Percentiles rank a stretch among this genome's conserved stretches.
These are phyloP conservation scores for Neopestalotiopsis rosae DNA, from an alignment of 2,329 filamentous ascomycete genomes.

Conservation along the genomic window DNA sequence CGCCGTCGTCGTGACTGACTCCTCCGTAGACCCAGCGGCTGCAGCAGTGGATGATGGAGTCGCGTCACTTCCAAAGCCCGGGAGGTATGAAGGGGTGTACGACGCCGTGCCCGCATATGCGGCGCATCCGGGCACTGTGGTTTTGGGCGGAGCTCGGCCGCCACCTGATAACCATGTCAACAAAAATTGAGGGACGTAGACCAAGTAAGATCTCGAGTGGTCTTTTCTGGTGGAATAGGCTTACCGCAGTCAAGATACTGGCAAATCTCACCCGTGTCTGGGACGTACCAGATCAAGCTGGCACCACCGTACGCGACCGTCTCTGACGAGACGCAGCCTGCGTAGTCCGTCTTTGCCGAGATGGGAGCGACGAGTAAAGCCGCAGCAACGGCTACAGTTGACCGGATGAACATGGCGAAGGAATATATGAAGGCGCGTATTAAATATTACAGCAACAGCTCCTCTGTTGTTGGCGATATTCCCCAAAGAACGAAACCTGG, in stretches of 20 bases:
- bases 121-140: conserved; percentile 64
- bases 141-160: conserved; percentile 68
- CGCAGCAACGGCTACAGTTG: conserved; percentile 19
- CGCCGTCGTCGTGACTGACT: not conserved
- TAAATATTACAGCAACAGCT: not conserved
- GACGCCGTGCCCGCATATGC: conserved; percentile 60
- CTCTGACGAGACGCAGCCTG: conserved; percentile 48
- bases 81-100: conserved; percentile 57
- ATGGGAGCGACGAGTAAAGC: conserved; percentile 38
- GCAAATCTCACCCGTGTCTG: conserved; percentile 69
- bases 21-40: not conserved
- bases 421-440: not conserved
- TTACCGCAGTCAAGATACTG: conserved; percentile 66
- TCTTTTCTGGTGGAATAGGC: not conserved
- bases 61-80: conserved; percentile 28
- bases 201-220: not conserved
- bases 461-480: too few relatives aligned
- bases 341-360: conserved; percentile 50
- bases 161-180: conserved; percentile 39
- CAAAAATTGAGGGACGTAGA: not conserved
- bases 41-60: not conserved
- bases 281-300: conserved; percentile 64
- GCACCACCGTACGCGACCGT: conserved; percentile 42
- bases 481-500: too few relatives aligned
- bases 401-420: conserved; percentile 4